These are phyloP conservation scores for Silene coronaria DNA, from an alignment of 179 eudicot species.

Conservation along the genomic window DNA sequence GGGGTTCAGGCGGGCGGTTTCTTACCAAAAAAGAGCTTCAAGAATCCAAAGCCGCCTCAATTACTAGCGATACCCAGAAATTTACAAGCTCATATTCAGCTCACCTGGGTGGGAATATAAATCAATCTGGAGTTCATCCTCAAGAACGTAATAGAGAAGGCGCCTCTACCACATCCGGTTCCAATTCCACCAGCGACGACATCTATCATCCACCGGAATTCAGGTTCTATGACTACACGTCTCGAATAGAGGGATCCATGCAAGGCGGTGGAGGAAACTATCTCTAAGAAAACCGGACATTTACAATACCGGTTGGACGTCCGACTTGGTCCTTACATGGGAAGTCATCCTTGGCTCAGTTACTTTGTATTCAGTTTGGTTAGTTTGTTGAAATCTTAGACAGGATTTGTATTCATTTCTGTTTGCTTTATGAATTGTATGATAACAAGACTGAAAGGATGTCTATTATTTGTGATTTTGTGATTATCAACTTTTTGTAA, in stretches of 20 bases:
- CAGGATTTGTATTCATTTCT: background rate
- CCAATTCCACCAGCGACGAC: constrained; percentile 35
- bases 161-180: constrained; percentile 35
- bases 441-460: constrained; percentile 5
- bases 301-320: constrained; percentile 19
- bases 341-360: constrained; percentile 52
- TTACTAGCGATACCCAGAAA: constrained; percentile 18
- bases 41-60: constrained; percentile 23
- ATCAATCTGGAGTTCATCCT: constrained; percentile 25
- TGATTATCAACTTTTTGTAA: constrained; percentile 9
- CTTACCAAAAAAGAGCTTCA: constrained; percentile 48
- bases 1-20: constrained; percentile 81
- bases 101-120: constrained; percentile 18
- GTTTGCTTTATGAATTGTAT: constrained; percentile 14
- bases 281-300: constrained; percentile 23
- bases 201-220: constrained; percentile 38
- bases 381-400: constrained; percentile 4
- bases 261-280: constrained; percentile 29
- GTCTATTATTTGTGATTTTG: constrained; percentile 8
- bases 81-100: constrained; percentile 19
- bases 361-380: constrained; percentile 11
- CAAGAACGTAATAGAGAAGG: constrained; percentile 29
- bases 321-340: constrained; percentile 24
- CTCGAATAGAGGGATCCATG: constrained; percentile 29
- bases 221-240: constrained; percentile 42